Base-by-base conservation (phyloP, 2,329 filamentous ascomycete genomes). In the Arthrobotrys iridis region DNA sequence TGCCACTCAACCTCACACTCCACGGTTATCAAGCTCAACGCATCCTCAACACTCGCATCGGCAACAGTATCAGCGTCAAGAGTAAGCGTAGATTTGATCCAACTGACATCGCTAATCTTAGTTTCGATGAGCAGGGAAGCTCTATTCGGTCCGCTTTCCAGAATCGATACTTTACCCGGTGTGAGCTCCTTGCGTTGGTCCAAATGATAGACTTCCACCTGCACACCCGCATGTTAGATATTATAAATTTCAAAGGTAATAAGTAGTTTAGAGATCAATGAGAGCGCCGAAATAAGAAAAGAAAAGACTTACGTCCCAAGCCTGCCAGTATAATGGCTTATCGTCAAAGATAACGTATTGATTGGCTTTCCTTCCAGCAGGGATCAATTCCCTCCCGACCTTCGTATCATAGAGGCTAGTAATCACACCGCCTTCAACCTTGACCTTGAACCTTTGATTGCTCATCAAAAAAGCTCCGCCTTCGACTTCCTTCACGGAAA, bases 291-390 rank as follows among this genome's bases (percentile, higher is more conserved):
- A n/a, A n/a, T n/a, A n/a, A n/a, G 93, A 93, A 83, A 48, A 22
- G 11, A 13, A 20, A 7, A 35, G 41, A 73, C 72, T 73, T 59
- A 78, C 76, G 71, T 79, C 77, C 77, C 78, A 79, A n/a, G 76
- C 73, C 65, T 78, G 77, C 76, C 75, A 79, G 45, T 72, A 77
- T 45, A 78, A 65, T 15, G 77, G 77, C 59, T 98, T 97, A 83
- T 99, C 95, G 80, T 99, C 95, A 80, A 96, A 98, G 22, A 98
- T 89, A 77, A 98, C 93, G 58, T 95, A 88, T 81, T 97, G 93
- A 78, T 96, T 97, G 22, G 91, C 93, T 81, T 93, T 93, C 22
- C 87, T 87, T 37, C 87, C 88, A 78, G 87, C 83, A 2, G 92
- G 86, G 55, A 99, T 87, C 18, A 96, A 83, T 81, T 99, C 93